Evolutionary conservation across 371 early-diverging fungal genomes (phyloP), one percentile per base, ranked within the genome.

Genomic region (Mucor mucedo): DNA sequence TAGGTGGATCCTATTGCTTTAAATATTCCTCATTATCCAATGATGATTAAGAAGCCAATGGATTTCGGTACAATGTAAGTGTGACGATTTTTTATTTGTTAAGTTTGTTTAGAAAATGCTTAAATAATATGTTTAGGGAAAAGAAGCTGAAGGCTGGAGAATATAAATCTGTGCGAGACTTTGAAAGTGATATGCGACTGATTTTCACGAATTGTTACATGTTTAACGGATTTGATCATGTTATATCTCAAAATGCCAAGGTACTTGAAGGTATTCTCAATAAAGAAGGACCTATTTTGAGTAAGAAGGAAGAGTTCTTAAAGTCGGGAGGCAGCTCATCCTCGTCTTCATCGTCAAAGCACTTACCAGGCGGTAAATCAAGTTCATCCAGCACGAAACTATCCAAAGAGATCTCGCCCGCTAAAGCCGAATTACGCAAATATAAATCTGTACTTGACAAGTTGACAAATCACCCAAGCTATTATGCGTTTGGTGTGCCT

Each of bases 21-120:
- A 11, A 79, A 82, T 55, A 87, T 95, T 52, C 96, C 95, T 0
- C 90, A 88, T 65, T 97, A 97, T 74, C 86, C 87, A 16, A 69
- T 84, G 35, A 80, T 94, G 65, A 87, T 97, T 70, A 92, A 90
- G 65, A 72, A 87, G n/a, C 97, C 97, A 1, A 96, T 96, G 95
- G 97, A 95, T 62, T 63, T 79, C 45, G 65, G 76, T 32, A 79
- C 79, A 28, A 66, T 79, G 76, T 73, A 73, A 66, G 70, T 65
- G 2, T 39, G 21, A 5, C 16, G 21, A 21, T 16, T 44, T 38
- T n/a, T 41, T 16, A 55, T 50, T 40, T 16, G 21, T 21, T 21
- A 21, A 21, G 21, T 21, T 21, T 21, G 21, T 21, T 21, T 21
- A 21, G 21, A 21, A 21, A 21, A 21, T 21, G 21, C 21, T 21